A percentile compares a stretch with the other conserved stretches of the same genome.
phyloP scores from a whole-genome alignment of 2,329 filamentous ascomycete species.

The Aspergillus udagawae region DNA sequence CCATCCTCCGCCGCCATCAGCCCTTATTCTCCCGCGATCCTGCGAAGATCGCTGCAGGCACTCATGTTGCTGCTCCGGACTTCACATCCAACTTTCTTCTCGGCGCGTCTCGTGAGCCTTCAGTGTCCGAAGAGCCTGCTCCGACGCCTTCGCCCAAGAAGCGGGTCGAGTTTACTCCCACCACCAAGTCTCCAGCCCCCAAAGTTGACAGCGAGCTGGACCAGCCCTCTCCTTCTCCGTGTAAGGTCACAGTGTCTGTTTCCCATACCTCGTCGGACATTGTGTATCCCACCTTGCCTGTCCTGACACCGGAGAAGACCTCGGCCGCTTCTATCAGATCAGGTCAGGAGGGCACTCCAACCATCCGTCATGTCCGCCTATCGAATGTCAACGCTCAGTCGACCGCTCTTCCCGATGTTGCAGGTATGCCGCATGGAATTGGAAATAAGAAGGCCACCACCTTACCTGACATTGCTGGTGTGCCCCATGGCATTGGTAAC shows the following conservation, averaged over 20 bases:
- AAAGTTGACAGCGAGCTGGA: constrained; percentile 25
- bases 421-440: constrained; percentile 38
- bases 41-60: constrained; percentile 56
- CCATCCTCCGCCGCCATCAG: constrained; percentile 59
- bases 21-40: constrained; percentile 58
- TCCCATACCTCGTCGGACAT: constrained; percentile 25
- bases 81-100: constrained; percentile 51
- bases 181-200: constrained; percentile 50
- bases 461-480: constrained; percentile 16
- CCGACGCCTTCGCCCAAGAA: constrained; percentile 72
- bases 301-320: constrained; percentile 34
- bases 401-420: constrained; percentile 24
- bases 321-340: constrained; percentile 8
- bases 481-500: constrained; percentile 38
- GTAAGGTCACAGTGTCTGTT: constrained; percentile 28
- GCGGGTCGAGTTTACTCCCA: constrained; percentile 75
- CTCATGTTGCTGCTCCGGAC: constrained; percentile 44
- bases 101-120: constrained; percentile 23
- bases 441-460: constrained; percentile 32
- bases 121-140: constrained; percentile 25
- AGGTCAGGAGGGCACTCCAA: constrained; percentile 22
- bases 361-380: constrained; percentile 39
- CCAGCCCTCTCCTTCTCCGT: constrained; percentile 39
- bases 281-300: constrained; percentile 35
- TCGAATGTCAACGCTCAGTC: constrained; percentile 21